Percentiles rank a stretch among this genome's conserved stretches.
Evolutionary conservation across 2,329 filamentous ascomycete genomes (phyloP).

Genomic region (Cladobotryum protrusum): DNA sequence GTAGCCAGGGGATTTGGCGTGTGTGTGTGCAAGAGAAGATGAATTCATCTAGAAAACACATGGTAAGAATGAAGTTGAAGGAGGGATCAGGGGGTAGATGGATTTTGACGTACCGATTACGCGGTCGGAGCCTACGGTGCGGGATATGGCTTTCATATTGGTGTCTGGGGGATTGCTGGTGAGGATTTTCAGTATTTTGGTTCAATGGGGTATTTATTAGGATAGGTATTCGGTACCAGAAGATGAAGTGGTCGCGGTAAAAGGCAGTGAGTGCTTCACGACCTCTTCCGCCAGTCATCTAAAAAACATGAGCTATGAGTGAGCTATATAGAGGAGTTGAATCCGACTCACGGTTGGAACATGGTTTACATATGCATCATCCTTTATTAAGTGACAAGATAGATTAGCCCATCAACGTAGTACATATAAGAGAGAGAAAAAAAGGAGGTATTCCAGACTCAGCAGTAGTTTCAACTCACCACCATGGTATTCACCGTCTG

Average conservation of each 20-base stretch:
- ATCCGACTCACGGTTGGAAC: constrained; percentile 52
- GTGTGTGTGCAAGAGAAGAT: constrained; percentile 52
- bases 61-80: neutral
- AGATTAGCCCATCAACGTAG: too few species aligned
- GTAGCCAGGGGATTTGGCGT: constrained; percentile 23
- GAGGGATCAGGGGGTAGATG: neutral
- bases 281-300: constrained; percentile 62
- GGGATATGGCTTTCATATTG: constrained; percentile 57
- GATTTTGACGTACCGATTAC: constrained; percentile 38
- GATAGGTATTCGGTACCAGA: constrained; percentile 22
- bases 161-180: constrained; percentile 59
- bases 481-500: constrained; percentile 76
- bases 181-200: too few species aligned
- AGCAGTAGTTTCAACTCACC: constrained; percentile 23
- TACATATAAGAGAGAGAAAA: too few species aligned
- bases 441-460: too few species aligned
- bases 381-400: constrained; percentile 4
- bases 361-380: constrained; percentile 70
- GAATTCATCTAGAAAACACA: constrained; percentile 51
- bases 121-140: constrained; percentile 63
- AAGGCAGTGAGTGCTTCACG: constrained; percentile 57
- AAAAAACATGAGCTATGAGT: neutral
- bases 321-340: too few species aligned
- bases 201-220: too few species aligned
- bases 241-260: constrained; percentile 68